Percentiles rank a stretch among this genome's conserved stretches.
Conservation (phyloP, 108 stramenopile genomes). For the Skeletonema marinoi region DNA sequence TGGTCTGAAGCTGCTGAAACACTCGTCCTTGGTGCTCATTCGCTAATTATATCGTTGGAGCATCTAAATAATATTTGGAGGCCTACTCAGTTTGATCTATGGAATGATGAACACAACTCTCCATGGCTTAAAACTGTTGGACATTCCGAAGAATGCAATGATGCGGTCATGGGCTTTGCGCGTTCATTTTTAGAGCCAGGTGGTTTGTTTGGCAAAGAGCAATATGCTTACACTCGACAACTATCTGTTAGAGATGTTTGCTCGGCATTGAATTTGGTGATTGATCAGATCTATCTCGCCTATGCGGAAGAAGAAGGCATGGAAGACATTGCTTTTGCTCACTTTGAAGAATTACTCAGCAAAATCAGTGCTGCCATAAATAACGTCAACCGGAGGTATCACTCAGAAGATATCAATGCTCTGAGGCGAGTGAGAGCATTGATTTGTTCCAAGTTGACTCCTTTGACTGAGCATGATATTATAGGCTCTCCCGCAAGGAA, state of each 20-base stretch:
- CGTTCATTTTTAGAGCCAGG: conserved; percentile 70
- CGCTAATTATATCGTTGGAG: conserved; percentile 68
- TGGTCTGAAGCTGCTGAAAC: conserved; percentile 88
- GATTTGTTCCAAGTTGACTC: conserved; percentile 32
- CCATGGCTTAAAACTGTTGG: conserved; percentile 77
- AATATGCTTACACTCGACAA: conserved; percentile 35
- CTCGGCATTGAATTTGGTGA: conserved; percentile 45
- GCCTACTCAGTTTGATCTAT: conserved; percentile 72
- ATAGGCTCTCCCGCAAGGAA: background rate
- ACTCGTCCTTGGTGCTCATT: conserved; percentile 69
- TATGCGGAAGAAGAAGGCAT: conserved; percentile 68
- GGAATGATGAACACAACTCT: conserved; percentile 67
- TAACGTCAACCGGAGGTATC: conserved; percentile 22
- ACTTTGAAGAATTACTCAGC: conserved; percentile 69
- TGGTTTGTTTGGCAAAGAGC: conserved; percentile 1
- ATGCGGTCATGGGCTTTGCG: conserved; percentile 74
- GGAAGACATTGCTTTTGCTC: conserved; percentile 66
- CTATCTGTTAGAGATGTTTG: conserved; percentile 61
- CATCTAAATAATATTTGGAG: conserved; percentile 74
- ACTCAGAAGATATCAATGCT: conserved; percentile 16
- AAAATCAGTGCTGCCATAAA: conserved; percentile 53
- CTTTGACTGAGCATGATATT: conserved; percentile 17
- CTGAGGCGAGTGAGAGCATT: conserved; percentile 26
- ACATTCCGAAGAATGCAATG: conserved; percentile 60
- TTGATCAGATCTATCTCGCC: conserved; percentile 59